phyloP scores from a whole-genome alignment of 257 asterid genomes.

The Pogostemon cablin region DNA sequence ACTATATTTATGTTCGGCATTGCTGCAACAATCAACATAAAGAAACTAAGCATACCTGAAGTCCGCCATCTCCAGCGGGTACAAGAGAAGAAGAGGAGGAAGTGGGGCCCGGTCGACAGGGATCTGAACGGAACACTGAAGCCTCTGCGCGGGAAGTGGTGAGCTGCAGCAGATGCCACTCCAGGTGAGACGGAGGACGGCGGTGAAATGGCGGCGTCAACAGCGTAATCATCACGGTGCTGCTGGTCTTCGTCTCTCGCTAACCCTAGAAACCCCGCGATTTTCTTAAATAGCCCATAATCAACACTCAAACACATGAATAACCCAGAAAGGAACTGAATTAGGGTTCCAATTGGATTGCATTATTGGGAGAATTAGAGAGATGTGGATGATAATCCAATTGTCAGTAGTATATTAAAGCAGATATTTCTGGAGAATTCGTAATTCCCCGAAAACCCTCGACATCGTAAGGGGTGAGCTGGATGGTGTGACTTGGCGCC shows the following conservation, averaged over 20 bases:
- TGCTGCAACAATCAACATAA: constrained; percentile 20
- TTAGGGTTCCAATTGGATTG: constrained; percentile 36
- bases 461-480: too few relatives aligned
- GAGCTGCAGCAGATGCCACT: constrained; percentile 48
- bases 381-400: background rate
- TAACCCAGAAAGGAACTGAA: background rate
- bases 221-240: constrained; percentile 40
- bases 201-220: constrained; percentile 36
- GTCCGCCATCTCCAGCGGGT: constrained; percentile 73
- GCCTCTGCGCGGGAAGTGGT: constrained; percentile 61
- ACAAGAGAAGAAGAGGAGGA: constrained; percentile 63
- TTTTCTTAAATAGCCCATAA: constrained; percentile 63
- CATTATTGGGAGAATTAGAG: background rate
- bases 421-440: too few relatives aligned
- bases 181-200: constrained; percentile 35
- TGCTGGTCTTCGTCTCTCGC: constrained; percentile 57
- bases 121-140: constrained; percentile 77
- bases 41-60: constrained; percentile 58
- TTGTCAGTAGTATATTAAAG: too few relatives aligned
- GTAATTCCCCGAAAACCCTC: too few relatives aligned
- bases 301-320: constrained; percentile 40
- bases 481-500: too few relatives aligned
- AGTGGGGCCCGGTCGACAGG: constrained; percentile 60
- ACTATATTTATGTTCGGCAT: background rate
- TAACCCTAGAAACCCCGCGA: constrained; percentile 65